Evolutionary conservation across 805 yeast species (phyloP), one percentile per base, ranked within the genome.

Genomic region (Ogataea ganodermae): DNA sequence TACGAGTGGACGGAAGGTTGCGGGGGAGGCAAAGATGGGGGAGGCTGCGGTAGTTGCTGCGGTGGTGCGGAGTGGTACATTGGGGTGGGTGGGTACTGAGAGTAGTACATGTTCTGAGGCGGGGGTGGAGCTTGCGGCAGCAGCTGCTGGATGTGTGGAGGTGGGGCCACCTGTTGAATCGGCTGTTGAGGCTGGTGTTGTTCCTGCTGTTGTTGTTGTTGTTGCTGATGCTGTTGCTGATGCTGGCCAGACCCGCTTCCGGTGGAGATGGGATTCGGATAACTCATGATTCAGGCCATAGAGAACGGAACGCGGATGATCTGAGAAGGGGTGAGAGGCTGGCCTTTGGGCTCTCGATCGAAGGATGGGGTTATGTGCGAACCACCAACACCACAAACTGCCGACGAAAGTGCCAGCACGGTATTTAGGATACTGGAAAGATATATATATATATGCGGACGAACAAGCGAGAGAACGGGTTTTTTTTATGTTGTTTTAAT

Each of bases 381-480:
- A 17, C 14, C 21, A 33, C 36, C 36, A 17, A 14, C 36, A 33
- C 36, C 23, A 18, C 36, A 20, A 14, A 17, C 14, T 31, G 21
- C 18, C 18, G 35, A n/a, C 17, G 6, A 13, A 40, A 18, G n/a
- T 14, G 20, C 17, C 21, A 13, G 16, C 35, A 21, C 21, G 37
- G 22, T 31, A 30, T 22, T 6, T 14, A 13, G 28, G 27, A 40
- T 20, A 8, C 24, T 22, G 24, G 24, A 22, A 6, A 22, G 8
- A 22, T 22, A 30, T 22, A 14, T 42, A 42, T 33, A 32, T 33
- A 31, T 18, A 38, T 38, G 42, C 32, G 31, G 24, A 30, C 37
- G 27, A 13, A n/a, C 45, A 32, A 42, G 38, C 45, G 45, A 42
- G 45, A 16, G 30, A 42, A 42, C 39, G 39, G 45, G 45, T 33